Evolutionary conservation across 352 stramenopile genomes (phyloP), one percentile per base, ranked within the genome.

Genomic region (Globisporangium emineosum): DNA sequence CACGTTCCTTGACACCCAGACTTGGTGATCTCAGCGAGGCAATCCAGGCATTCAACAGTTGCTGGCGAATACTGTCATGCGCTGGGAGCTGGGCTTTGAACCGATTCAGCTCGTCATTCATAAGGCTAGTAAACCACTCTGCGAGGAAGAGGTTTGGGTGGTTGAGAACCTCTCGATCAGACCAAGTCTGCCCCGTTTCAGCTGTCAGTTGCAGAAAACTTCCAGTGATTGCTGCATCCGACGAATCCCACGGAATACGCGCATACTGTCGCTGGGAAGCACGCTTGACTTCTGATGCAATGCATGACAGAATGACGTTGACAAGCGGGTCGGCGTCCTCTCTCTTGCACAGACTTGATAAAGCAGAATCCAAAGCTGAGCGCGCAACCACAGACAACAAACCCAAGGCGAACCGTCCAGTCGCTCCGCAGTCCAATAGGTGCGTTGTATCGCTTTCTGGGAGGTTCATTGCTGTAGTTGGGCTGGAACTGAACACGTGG

Each of bases 141-240:
- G 88, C 88, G 21, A 97, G 73, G 59, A 90, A 92, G 0, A 97
- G 69, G 33, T 94, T 96, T 13, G 89, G 89, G 40, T 96, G 88
- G 45, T 75, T 85, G 5, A 94, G 65, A 6, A 96, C 81, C 64
- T 93, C 80, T 61, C 78, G 84, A 64, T 97, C 89, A 10, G 86
- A 91, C 85, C 88, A 96, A 10, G 79, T 66, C 37, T 91, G 76
- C 2, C 83, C 77, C 51, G 77, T 62, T 66, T 92, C 80, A 15
- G 78, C 79, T 40, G 79, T 89, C 9, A 93, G 76, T 42, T 94
- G 86, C 4, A 93, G 40, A 30, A 93, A 82, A 32, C 72, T 90
- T 33, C 81, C 75, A 13, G 79, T 91, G 37, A 94, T 88, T 7
- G 75, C 67, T 30, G 78, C 81, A 56, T 94, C 81, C 8, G 74